Conservation (phyloP, 2,329 filamentous ascomycete genomes). For the Catunica adiposa region DNA sequence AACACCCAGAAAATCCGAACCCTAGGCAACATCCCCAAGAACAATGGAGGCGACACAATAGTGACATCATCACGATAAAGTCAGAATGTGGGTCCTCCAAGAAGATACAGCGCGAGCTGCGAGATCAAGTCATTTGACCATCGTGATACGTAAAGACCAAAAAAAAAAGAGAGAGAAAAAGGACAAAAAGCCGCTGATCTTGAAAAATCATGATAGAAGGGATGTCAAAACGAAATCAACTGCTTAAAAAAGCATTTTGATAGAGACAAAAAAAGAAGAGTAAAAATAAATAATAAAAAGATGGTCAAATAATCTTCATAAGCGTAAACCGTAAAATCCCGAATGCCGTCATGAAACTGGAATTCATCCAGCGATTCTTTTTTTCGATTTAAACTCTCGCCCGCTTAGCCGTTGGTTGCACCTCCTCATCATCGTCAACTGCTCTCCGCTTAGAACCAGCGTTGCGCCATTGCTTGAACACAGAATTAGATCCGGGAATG, state of each 20-base stretch:
- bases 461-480: slow-evolving; percentile 13
- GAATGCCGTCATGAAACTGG: background rate
- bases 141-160: background rate
- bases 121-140: slow-evolving; percentile 3
- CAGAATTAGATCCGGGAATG: slow-evolving; percentile 36
- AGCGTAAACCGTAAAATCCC: background rate
- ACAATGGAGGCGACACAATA: background rate
- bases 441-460: slow-evolving; percentile 29
- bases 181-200: too few relatives aligned
- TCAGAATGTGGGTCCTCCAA: background rate
- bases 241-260: slow-evolving; percentile 3
- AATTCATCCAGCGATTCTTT: background rate
- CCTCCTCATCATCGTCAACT: slow-evolving; percentile 20
- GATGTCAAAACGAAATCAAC: slow-evolving; percentile 3
- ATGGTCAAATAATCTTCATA: slow-evolving; percentile 1
- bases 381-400: slow-evolving; percentile 1
- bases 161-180: background rate
- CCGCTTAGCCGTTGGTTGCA: slow-evolving; percentile 4
- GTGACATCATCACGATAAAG: background rate
- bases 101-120: background rate
- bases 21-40: background rate
- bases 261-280: slow-evolving; percentile 3
- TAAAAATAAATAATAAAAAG: background rate
- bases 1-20: background rate
- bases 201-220: background rate